These are phyloP conservation scores for Kitagawia praeruptora DNA, from an alignment of 129 eudicot genomes.

Conservation along the genomic window DNA sequence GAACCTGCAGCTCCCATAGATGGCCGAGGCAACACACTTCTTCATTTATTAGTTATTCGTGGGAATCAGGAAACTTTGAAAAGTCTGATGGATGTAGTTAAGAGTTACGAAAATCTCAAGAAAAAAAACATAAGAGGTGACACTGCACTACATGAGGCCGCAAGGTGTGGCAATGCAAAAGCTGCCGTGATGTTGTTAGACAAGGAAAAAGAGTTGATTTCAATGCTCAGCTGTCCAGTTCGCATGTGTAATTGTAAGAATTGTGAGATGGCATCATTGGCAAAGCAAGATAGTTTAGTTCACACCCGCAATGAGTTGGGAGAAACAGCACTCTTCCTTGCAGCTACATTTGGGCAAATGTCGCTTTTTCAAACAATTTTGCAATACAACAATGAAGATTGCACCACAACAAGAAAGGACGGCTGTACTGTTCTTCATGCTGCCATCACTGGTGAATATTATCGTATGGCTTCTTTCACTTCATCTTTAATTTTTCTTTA, in stretches of 20 bases:
- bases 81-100: background rate
- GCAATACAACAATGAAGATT: background rate
- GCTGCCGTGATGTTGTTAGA: background rate
- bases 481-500: background rate
- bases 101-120: background rate
- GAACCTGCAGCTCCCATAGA: slow-evolving; percentile 2
- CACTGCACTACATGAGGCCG: slow-evolving; percentile 12
- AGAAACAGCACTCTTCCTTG: slow-evolving; percentile 12
- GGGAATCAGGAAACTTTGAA: background rate
- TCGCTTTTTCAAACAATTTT: background rate
- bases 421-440: slow-evolving; percentile 20
- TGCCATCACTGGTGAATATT: slow-evolving; percentile 10
- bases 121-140: slow-evolving; percentile 9
- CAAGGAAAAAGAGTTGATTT: slow-evolving; percentile 4
- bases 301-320: background rate
- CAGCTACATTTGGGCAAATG: slow-evolving; percentile 9
- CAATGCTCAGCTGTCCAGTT: background rate
- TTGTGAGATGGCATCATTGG: background rate
- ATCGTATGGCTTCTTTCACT: slow-evolving; percentile 2
- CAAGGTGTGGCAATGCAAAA: background rate
- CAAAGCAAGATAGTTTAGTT: background rate
- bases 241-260: background rate
- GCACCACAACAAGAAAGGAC: background rate
- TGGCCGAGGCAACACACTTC: slow-evolving; percentile 7
- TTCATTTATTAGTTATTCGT: slow-evolving; percentile 11